Conservation (phyloP, 108 stramenopile genomes). For the Ochromonas danica region DNA sequence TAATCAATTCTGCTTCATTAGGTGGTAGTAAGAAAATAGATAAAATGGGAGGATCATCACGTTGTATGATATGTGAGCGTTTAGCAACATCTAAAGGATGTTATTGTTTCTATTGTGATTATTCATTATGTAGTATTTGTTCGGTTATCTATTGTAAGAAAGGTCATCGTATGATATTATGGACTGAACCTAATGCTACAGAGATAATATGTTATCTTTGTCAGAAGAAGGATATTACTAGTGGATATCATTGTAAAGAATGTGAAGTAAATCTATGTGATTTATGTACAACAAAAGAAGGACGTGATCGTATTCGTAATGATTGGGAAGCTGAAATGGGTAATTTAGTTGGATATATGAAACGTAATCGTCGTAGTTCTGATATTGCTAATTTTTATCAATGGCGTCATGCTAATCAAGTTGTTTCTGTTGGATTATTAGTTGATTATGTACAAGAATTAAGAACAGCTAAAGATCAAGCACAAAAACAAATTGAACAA, state of each 20-base stretch:
- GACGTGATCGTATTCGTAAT: not conserved
- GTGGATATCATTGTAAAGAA: not conserved
- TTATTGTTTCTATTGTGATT: conserved; percentile 1
- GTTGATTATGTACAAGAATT: conserved; percentile 20
- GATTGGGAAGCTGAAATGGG: conserved; percentile 20
- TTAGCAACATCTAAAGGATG: not conserved
- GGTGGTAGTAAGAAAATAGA: no score
- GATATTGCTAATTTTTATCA: not conserved
- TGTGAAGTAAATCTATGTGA: not conserved
- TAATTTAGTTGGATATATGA: not conserved
- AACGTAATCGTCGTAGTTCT: not conserved
- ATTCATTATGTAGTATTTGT: not conserved
- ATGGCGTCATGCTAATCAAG: not conserved
- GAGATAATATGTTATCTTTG: not conserved
- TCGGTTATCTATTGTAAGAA: not conserved
- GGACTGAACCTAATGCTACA: not conserved
- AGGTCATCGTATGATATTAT: conserved; percentile 7
- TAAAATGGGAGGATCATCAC: no score
- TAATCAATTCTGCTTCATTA: no score
- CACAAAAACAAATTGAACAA: conserved; percentile 19
- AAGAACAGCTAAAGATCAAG: not conserved
- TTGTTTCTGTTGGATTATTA: not conserved
- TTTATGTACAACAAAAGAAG: conserved; percentile 19
- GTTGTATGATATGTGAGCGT: not conserved
- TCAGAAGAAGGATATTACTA: not conserved